Conservation (phyloP, 768 basidiomycete genomes). For the Leccinellum luteum region DNA sequence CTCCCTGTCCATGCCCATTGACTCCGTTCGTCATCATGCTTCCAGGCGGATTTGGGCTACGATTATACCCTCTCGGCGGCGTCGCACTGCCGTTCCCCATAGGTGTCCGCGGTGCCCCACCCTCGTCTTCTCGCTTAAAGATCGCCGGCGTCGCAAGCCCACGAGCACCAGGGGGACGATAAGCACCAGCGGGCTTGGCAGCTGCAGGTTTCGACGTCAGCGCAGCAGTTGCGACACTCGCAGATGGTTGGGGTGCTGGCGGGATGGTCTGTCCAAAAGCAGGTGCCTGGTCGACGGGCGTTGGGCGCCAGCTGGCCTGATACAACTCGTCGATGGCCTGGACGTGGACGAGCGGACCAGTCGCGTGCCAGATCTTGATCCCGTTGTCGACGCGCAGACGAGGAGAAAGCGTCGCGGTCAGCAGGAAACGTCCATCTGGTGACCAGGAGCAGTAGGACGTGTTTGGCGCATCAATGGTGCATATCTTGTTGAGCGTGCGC, state of each 20-base stretch:
- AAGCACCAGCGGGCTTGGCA: constrained; percentile 78
- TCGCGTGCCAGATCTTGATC: constrained; percentile 93
- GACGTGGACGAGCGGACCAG: constrained; percentile 81
- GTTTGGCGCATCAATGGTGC: constrained; percentile 84
- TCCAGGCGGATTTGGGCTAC: constrained; percentile 56
- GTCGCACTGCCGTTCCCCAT: constrained; percentile 53
- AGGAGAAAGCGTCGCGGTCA: constrained; percentile 95
- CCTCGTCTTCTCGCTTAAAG: constrained; percentile 92
- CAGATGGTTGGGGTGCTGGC: constrained; percentile 60
- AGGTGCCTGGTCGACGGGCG: constrained; percentile 59
- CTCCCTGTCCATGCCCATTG: constrained; percentile 28
- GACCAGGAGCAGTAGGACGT: constrained; percentile 96
- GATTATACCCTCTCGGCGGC: constrained; percentile 57
- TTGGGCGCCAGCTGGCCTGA: constrained; percentile 82
- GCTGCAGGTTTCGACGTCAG: constrained; percentile 53
- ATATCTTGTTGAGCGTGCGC: constrained; percentile 75
- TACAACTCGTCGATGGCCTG: constrained; percentile 87
- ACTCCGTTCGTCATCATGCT: constrained; percentile 37
- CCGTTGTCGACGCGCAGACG: constrained; percentile 96
- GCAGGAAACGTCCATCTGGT: constrained; percentile 85
- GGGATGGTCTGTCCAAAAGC: constrained; percentile 69
- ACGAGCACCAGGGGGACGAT: constrained; percentile 90
- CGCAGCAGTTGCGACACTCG: constrained; percentile 50
- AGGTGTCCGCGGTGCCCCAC: constrained; percentile 56
- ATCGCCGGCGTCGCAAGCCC: constrained; percentile 85